Evolutionary conservation across 257 asterid species (phyloP).

Genomic region (Solanum boliviense): DNA sequence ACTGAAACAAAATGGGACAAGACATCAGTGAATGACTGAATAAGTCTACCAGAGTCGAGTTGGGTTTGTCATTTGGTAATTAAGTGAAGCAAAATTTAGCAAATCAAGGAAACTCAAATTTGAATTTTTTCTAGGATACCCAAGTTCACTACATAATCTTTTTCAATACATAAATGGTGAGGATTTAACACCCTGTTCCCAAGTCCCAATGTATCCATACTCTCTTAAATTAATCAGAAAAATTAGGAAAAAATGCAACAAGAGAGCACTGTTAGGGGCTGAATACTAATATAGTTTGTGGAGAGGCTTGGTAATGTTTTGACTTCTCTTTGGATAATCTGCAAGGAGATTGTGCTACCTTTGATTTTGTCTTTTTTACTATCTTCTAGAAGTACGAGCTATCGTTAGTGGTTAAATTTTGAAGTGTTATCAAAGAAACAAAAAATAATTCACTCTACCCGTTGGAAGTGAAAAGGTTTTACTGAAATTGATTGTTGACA

Average conservation of each 20-base stretch:
- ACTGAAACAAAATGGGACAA: constrained; percentile 28
- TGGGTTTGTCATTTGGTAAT: not conserved
- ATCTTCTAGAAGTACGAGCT: not conserved
- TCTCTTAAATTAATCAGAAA: not conserved
- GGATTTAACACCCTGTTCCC: not conserved
- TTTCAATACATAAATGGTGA: not conserved
- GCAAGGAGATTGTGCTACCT: not conserved
- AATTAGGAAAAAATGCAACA: not conserved
- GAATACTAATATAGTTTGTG: not conserved
- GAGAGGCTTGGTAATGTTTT: not conserved
- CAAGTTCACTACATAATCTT: not conserved
- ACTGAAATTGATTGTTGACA: not conserved
- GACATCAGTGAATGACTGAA: not conserved
- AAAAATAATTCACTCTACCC: not conserved
- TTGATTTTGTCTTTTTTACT: not conserved
- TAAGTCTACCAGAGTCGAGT: not conserved
- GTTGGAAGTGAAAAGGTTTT: not conserved
- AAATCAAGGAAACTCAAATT: not conserved
- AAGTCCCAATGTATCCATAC: not conserved
- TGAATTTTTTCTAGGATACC: not conserved
- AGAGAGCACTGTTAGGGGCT: not conserved
- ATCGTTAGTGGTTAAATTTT: not conserved
- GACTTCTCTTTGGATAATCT: not conserved
- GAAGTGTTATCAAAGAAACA: not conserved
- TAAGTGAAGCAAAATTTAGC: not conserved